phyloP scores from a whole-genome alignment of 75 land plant genomes.

The Ceratopteris richardii region DNA sequence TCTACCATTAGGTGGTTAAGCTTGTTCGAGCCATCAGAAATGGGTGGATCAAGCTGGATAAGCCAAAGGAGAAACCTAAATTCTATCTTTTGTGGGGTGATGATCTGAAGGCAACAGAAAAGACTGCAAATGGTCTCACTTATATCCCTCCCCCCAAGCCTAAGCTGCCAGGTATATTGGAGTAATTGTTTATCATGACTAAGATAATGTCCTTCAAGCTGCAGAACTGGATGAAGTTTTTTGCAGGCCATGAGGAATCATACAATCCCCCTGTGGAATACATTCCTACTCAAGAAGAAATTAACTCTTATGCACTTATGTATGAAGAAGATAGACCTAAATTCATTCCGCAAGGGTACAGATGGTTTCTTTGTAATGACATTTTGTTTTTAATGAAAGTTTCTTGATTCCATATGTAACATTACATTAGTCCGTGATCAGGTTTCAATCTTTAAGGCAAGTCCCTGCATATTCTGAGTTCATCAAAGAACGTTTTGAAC shows the following conservation, averaged over 20 bases:
- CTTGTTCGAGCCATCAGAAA: constrained; percentile 66
- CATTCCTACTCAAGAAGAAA: constrained; percentile 93
- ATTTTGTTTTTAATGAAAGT: not conserved
- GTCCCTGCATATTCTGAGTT: constrained; percentile 86
- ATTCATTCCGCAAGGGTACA: constrained; percentile 54
- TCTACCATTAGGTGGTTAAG: constrained; percentile 57
- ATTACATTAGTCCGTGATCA: constrained; percentile 8
- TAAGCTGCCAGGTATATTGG: constrained; percentile 61
- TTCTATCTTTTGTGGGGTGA: constrained; percentile 83
- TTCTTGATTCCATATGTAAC: not conserved
- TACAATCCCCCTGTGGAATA: constrained; percentile 91
- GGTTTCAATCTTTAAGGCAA: constrained; percentile 66
- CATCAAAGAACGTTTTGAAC: constrained; percentile 73
- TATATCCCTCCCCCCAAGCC: constrained; percentile 90
- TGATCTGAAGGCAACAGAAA: constrained; percentile 60
- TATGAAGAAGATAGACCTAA: constrained; percentile 98
- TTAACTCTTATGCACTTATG: constrained; percentile 77
- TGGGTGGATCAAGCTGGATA: constrained; percentile 74
- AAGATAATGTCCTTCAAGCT: not conserved
- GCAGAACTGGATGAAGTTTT: too few species aligned
- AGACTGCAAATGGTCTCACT: constrained; percentile 46
- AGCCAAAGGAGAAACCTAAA: constrained; percentile 66
- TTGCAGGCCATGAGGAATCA: constrained; percentile 89
- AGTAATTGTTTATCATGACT: not conserved
- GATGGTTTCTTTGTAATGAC: too few species aligned